A percentile compares a stretch with the other conserved stretches of the same genome.
phyloP scores from a whole-genome alignment of 768 basidiomycete species.

The Leccinum disarticulatum region DNA sequence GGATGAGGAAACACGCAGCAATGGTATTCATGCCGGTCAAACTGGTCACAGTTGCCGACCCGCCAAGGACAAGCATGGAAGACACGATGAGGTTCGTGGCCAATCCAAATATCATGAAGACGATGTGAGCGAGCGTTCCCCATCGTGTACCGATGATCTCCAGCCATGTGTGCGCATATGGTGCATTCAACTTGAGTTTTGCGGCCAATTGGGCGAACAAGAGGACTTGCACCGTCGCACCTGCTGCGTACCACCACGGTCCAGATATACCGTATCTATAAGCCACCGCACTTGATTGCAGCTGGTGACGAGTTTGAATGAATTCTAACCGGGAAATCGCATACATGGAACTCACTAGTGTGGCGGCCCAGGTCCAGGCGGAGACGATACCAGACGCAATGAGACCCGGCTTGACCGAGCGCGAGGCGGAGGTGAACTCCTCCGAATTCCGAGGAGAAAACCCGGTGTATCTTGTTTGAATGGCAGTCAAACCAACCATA shows the following conservation, averaged over 20 bases:
- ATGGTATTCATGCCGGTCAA: conserved; percentile 90
- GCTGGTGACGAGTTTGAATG: conserved; percentile 33
- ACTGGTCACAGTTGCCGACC: conserved; percentile 83
- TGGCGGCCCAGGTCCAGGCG: conserved; percentile 91
- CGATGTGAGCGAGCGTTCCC: conserved; percentile 74
- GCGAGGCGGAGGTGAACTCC: conserved; percentile 80
- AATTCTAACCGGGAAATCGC: background rate
- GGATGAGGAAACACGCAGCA: conserved; percentile 90
- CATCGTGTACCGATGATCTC: conserved; percentile 83
- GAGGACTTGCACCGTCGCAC: conserved; percentile 85
- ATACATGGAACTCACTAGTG: conserved; percentile 44
- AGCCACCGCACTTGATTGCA: conserved; percentile 81
- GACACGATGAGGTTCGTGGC: conserved; percentile 93
- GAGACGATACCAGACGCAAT: conserved; percentile 92
- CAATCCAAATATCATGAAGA: conserved; percentile 92
- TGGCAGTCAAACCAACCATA: conserved; percentile 73
- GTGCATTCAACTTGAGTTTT: conserved; percentile 90
- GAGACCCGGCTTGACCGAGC: conserved; percentile 86
- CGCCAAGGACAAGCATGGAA: conserved; percentile 77
- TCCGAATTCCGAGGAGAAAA: conserved; percentile 79
- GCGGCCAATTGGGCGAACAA: conserved; percentile 91
- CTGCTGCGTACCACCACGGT: conserved; percentile 90
- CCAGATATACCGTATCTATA: conserved; percentile 86
- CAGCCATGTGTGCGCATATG: conserved; percentile 83
- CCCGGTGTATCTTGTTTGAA: conserved; percentile 83